Evolutionary conservation across 2,329 filamentous ascomycete species (phyloP), one percentile per base, ranked within the genome.

Genomic region (Trichoderma sp.): DNA sequence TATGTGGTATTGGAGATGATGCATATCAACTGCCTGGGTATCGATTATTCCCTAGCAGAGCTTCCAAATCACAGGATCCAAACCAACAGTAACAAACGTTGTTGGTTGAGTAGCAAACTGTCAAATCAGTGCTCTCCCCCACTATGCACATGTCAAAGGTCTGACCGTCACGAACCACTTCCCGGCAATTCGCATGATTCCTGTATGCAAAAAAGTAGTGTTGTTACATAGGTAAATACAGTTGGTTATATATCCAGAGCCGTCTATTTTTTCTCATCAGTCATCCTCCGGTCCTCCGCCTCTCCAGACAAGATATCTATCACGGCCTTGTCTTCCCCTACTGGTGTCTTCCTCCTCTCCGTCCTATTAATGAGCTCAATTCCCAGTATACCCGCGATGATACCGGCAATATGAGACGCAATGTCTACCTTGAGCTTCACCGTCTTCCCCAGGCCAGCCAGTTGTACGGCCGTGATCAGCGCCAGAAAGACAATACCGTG

Each of bases 401-500:
- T 83, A 53, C 88, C 87, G 8, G 81, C 83, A 73, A 90, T 73
- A 73, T 89, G 88, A 36, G 87, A 87, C 59, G 84, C 82, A 17
- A 88, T 76, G 71, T 90, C 87, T 39, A 87, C 78, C 64, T 79
- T 81, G 68, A 83, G 78, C 73, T 80, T 81, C 34, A 76, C 79
- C 71, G 81, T 80, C 68, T 82, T 84, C 59, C 85, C 82, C 73
- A 86, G 76, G 9, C 80, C 84, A 20, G 85, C 80, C 28, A 89
- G 75, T 75, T 89, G 86, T 50, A 88, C 74, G 12, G 85, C 84
- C 17, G 86, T 75, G 20, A 87, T 77, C 65, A 87, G 74, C n/a
- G 84, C 84, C 68, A 90, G 78, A 74, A 89, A 85, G 2, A 84
- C 83, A 13, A 89, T 81, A 0, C 87, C 87, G 70, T 88, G 85